Evolutionary conservation across 495 filamentous ascomycete species (phyloP), one percentile per base, ranked within the genome.

Genomic region (Talaromyces thailandensis): DNA sequence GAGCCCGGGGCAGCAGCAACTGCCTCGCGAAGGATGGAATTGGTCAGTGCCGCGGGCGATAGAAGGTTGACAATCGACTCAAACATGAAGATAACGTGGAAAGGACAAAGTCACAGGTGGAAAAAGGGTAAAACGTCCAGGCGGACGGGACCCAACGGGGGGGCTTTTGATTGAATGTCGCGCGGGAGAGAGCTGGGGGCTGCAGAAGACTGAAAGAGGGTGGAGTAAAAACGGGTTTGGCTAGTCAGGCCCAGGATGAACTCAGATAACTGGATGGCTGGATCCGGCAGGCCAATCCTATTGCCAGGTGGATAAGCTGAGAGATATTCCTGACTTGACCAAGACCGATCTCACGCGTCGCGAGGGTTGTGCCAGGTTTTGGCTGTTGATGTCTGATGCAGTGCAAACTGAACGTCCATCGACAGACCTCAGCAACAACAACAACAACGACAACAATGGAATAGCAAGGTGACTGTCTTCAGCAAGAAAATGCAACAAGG

Each of bases 1-100:
- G 52, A 58, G 32, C 26, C 25, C 35, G 62, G 18, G 32, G 55
- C 62, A 35, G 55, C 55, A 35, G 55, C 55, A 31, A 35, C 55
- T 18, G 26, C 55, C 55, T 57, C 53, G 14, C 18, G 56, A 31
- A 32, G 62, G 40, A 63, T 18, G 28, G 55, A 57, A 58, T 58
- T 58, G 28, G 35, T 37, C 14, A 58, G 45, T 43, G 56, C 53
- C 40, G 62, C 37, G 14, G 62, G 53, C 16, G 62, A 63, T 23
- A 63, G 56, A 14, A 63, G 35, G 29, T 63, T 56, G 32, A 63
- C 62, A 58, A 63, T 63, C 16, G 40, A 58, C 28, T 45, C 62
- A 24, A 63, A 63, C 62, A 63, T 63, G 62, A 45, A 63, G 52
- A 40, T 25, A 55, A 55, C 31, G 45, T 28, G 31, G 28, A 7